Evolutionary conservation across 495 filamentous ascomycete genomes (phyloP), one percentile per base, ranked within the genome.

Genomic region (Thermothielavioides terrestris): DNA sequence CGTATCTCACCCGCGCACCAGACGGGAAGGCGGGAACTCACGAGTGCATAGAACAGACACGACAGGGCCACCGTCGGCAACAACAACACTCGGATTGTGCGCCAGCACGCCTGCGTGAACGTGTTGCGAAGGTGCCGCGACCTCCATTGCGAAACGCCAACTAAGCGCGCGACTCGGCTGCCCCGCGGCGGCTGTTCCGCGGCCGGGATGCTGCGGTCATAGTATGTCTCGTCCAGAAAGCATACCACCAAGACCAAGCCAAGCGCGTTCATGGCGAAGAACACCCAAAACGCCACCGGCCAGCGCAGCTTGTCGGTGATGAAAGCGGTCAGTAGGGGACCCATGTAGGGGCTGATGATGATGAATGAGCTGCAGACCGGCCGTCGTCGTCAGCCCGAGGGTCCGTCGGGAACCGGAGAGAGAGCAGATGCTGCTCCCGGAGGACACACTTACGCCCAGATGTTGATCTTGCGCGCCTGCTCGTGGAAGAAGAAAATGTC

Each of bases 401-500:
- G 12, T 15, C 50, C 31, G 18, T 3, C 21, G 10, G 15, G 28
- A 30, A 38, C 26, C 8, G 6, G 31, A 14, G 20, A 18, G 25
- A 14, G 30, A 14, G 31, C 31, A 14, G 9, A 34, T n/a, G n/a
- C n/a, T n/a, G n/a, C n/a, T n/a, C 31, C 4, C 12, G 3, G 0
- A 31, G 8, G n/a, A 17, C 6, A n/a, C n/a, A 38, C 62, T 31
- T 50, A 68, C 40, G 72, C 67, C 78, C 77, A 81, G 56, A 79
- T 71, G 59, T 83, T 82, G 61, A 84, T 84, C 58, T 82, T 82
- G 10, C 78, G 69, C 15, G 70, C 71, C 42, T 78, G 77, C 51
- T 83, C 78, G 50, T 83, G 79, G 61, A 82, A 75, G 69, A 79
- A 84, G 65, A 82, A 84, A 42, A 81, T 69, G 63, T 83, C 81